A percentile compares a stretch with the other conserved stretches of the same genome.
Conservation (phyloP, 1,284 basidiomycete species). For the Fistulina hepatica region DNA sequence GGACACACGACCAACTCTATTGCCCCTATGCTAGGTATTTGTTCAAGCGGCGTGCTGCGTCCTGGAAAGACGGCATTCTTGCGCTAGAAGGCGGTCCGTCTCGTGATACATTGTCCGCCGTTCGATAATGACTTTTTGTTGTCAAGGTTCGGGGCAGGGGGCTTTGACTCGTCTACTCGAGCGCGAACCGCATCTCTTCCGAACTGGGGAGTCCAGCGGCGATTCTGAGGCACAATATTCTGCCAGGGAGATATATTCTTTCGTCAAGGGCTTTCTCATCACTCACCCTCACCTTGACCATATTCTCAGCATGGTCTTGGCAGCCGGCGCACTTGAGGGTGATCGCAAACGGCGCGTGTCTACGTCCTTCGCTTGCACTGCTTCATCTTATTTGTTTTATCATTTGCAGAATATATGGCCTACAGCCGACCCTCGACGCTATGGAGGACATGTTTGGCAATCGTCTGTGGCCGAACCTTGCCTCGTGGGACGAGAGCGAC, state of each 20-base stretch:
- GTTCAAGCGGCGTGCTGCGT: conserved; percentile 43
- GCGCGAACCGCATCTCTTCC: conserved; percentile 42
- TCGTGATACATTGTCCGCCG: neutral
- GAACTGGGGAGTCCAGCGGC: conserved; percentile 13
- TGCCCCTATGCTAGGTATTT: conserved; percentile 43
- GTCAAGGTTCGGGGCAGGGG: conserved; percentile 59
- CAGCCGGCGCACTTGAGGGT: conserved; percentile 61
- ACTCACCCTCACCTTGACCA: conserved; percentile 81
- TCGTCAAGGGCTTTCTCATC: conserved; percentile 59
- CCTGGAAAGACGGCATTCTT: conserved; percentile 60
- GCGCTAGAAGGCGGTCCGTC: conserved; percentile 62
- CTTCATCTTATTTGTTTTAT: no score
- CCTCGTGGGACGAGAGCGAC: conserved; percentile 57
- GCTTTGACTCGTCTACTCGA: conserved; percentile 46
- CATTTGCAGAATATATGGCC: no score
- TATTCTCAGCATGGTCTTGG: conserved; percentile 61
- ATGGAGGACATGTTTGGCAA: conserved; percentile 52
- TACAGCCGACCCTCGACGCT: conserved; percentile 57
- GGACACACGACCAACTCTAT: conserved; percentile 5
- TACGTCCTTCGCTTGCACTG: no score
- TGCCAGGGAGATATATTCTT: conserved; percentile 48
- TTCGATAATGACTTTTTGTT: conserved; percentile 3
- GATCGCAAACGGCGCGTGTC: conserved; percentile 51
- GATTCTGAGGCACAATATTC: conserved; percentile 22
- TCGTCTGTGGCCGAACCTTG: conserved; percentile 73